Percentiles rank a stretch among this genome's conserved stretches.
phyloP scores from a whole-genome alignment of 495 filamentous ascomycete genomes.

The Neurospora discreta region DNA sequence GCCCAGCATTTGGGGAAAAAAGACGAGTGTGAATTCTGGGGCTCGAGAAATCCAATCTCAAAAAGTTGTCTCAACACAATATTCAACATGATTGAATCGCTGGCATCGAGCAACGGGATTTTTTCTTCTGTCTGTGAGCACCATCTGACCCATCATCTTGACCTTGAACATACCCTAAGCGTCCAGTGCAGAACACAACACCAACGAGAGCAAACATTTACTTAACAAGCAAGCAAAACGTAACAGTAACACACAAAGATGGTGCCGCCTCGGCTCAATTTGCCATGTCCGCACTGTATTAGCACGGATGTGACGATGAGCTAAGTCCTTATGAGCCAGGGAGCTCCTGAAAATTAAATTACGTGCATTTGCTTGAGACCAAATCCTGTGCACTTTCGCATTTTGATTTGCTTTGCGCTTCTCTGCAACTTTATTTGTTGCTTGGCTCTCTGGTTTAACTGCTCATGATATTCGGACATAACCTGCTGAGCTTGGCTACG shows the following conservation, averaged over 20 bases:
- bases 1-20: neutral
- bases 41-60: constrained; percentile 1
- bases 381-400: neutral
- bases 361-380: neutral
- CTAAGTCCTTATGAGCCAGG: neutral
- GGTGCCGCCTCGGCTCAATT: neutral
- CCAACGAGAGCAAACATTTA: neutral
- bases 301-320: neutral
- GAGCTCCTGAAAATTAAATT: neutral
- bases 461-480: neutral
- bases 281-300: neutral
- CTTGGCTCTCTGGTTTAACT: neutral
- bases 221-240: neutral
- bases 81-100: neutral
- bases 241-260: neutral
- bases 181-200: neutral
- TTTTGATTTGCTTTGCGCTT: neutral
- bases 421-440: neutral
- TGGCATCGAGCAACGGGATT: neutral
- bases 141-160: neutral
- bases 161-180: neutral
- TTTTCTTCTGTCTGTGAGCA: neutral
- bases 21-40: neutral
- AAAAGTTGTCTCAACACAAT: neutral
- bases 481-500: neutral